phyloP scores from a whole-genome alignment of 495 filamentous ascomycete genomes.

The Aeminium ludgeri region DNA sequence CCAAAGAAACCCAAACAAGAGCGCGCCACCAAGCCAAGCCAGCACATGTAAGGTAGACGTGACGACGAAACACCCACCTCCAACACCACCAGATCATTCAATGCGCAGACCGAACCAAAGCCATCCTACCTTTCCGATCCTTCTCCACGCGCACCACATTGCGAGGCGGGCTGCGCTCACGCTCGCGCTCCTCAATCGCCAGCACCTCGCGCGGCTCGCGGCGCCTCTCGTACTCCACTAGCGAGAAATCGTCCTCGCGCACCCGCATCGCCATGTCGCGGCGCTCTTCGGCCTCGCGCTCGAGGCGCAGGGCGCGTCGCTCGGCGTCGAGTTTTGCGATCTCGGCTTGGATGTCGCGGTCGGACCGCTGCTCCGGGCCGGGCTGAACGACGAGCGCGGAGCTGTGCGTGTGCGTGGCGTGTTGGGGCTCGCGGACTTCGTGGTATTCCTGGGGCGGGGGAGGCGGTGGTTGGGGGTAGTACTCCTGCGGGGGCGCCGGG shows the following conservation, averaged over 20 bases:
- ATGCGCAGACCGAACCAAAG: conserved; percentile 39
- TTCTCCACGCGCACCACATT: conserved; percentile 51
- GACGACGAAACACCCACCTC: no score
- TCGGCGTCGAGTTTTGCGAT: conserved; percentile 39
- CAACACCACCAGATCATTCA: no score
- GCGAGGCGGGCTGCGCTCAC: conserved; percentile 28
- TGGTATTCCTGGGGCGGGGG: conserved; percentile 8
- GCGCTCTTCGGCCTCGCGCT: conserved; percentile 29
- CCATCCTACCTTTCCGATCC: conserved; percentile 77
- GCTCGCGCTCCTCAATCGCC: conserved; percentile 33
- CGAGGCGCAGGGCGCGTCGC: conserved; percentile 26
- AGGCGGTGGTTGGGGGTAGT: conserved; percentile 2
- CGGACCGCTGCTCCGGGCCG: conserved; percentile 28
- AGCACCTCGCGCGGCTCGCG: conserved; percentile 16
- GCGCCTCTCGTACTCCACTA: conserved; percentile 12
- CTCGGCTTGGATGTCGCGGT: conserved; percentile 42
- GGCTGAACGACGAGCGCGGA: conserved; percentile 34
- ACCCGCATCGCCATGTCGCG: conserved; percentile 28
- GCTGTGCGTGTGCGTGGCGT: not conserved
- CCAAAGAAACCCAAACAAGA: conserved; percentile 19
- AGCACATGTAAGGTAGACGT: no score
- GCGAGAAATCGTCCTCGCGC: conserved; percentile 30
- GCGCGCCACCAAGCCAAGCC: no score
- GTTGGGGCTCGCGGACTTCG: conserved; percentile 5
- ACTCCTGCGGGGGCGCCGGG: no score